Evolutionary conservation across 2,329 filamentous ascomycete species (phyloP), one percentile per base, ranked within the genome.

Genomic region (Hypomyces rosellus): DNA sequence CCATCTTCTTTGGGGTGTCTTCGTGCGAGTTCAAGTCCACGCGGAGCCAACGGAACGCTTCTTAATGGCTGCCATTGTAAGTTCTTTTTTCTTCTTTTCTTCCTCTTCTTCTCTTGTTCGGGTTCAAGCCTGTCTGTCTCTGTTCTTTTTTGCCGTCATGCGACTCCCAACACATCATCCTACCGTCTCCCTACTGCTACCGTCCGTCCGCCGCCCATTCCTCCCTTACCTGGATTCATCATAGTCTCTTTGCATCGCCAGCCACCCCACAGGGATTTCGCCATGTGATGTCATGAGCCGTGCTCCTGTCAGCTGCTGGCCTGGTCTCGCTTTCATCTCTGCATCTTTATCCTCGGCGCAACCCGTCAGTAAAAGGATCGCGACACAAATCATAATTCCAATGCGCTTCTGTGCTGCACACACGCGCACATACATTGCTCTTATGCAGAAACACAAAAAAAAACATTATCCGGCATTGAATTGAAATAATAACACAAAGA

Each of bases 1-100:
- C 51, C 55, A 59, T 54, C 54, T 53, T 54, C 54, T 53, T 43
- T 49, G 55, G 55, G 56, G 57, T 55, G 25, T 30, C 25, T 30
- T 30, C 25, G 25, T 30, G 25, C 25, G 25, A 30, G 54, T 25
- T 25, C 34, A 16, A 42, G 34, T 57, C 54, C 50, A 57, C 57
- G 51, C 54, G 56, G 54, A 50, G 53, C 45, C 52, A 45, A 50
- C 58, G 55, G 48, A 55, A 57, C 57, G 54, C 55, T 51, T 55
- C 59, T 61, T 63, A 57, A 67, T 67, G 65, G 65, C 65, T 57
- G 65, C 65, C 49, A 60, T 67, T 59, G 65, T 67, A 55, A 68
- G 65, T 59, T 38, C n/a, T n/a, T 12, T 34, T 48, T 13, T 44
- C 34, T 16, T 34, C n/a, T n/a, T n/a, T n/a, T n/a, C n/a, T n/a